A percentile compares a stretch with the other conserved stretches of the same genome.
Conservation (phyloP, 352 stramenopile species). For the Thraustotheca clavata region DNA sequence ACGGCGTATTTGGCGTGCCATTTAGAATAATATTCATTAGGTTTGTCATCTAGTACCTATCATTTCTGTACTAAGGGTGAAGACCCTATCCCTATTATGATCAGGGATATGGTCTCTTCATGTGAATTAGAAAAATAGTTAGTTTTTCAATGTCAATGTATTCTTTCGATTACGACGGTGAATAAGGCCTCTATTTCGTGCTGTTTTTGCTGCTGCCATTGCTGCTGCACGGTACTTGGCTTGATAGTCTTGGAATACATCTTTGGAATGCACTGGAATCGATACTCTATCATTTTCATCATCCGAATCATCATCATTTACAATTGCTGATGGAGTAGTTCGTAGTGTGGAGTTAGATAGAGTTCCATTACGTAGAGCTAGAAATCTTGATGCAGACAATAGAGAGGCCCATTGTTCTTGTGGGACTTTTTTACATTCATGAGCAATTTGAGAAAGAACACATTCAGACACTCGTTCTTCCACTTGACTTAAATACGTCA, state of each 20-base stretch:
- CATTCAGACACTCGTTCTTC: conserved; percentile 9
- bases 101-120: too few species aligned
- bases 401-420: background rate
- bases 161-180: too few species aligned
- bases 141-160: too few species aligned
- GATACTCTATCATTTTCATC: background rate
- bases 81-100: too few species aligned
- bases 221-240: too few species aligned
- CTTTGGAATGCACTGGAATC: background rate
- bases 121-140: too few species aligned
- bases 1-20: conserved; percentile 59
- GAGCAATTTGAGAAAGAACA: conserved; percentile 9
- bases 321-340: too few species aligned
- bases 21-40: conserved; percentile 33
- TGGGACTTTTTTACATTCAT: background rate
- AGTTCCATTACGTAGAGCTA: background rate
- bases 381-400: background rate
- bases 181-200: too few species aligned
- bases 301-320: background rate
- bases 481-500: background rate
- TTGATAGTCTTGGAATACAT: background rate
- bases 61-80: too few species aligned
- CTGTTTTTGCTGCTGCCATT: background rate
- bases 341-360: background rate
- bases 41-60: too few species aligned